These are phyloP conservation scores for Aurinia saxatilis DNA, from an alignment of 345 rosid species.

Conservation along the genomic window DNA sequence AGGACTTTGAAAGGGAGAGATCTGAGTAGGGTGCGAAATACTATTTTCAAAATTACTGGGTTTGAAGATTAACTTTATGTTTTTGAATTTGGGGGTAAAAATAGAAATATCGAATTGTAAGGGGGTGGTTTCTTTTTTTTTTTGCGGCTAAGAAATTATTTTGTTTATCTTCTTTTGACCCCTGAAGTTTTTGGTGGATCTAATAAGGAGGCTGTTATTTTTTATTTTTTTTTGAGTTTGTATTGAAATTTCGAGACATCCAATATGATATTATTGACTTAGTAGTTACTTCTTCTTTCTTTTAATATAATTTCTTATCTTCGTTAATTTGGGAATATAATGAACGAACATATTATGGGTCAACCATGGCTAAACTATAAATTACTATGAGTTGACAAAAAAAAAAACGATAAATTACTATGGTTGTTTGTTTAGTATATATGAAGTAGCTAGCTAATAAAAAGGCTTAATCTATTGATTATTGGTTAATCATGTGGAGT, in stretches of 20 bases:
- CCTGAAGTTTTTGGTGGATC: neutral
- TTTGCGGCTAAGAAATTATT: neutral
- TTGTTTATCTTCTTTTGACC: neutral
- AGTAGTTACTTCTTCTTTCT: neutral
- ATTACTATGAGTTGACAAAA: too few relatives aligned
- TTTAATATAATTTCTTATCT: neutral
- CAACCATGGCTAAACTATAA: constrained; percentile 7
- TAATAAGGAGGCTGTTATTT: neutral
- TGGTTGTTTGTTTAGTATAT: neutral
- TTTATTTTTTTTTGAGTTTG: constrained; percentile 1
- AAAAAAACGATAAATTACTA: neutral
- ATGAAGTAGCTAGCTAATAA: neutral
- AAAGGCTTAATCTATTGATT: neutral
- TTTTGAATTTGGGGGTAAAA: neutral
- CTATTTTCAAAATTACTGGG: constrained; percentile 92
- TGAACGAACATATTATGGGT: neutral
- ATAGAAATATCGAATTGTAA: constrained; percentile 3
- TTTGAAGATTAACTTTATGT: constrained; percentile 51
- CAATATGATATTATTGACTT: constrained; percentile 5
- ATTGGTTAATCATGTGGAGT: constrained; percentile 16
- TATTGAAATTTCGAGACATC: constrained; percentile 17
- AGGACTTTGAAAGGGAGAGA: constrained; percentile 98
- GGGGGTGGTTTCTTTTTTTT: neutral
- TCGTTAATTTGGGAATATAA: neutral
- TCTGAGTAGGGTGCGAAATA: constrained; percentile 83